These are phyloP conservation scores for Scenedesmus sp. DNA, from an alignment of 163 green algal species.

Conservation along the genomic window DNA sequence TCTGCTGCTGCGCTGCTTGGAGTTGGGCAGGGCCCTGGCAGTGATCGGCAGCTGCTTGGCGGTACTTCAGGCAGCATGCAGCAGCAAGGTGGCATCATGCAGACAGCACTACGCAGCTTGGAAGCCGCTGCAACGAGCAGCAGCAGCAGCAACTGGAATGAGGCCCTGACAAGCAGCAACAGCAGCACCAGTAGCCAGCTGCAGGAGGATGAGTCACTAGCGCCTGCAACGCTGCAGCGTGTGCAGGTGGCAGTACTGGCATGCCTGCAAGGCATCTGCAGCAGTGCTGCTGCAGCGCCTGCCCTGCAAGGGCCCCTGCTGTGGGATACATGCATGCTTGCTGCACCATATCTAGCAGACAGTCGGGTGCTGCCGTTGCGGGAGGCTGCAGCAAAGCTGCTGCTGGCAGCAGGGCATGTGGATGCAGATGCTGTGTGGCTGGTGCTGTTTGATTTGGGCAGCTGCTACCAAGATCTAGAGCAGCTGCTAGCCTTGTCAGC, in stretches of 20 bases:
- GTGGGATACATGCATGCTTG: constrained; percentile 40
- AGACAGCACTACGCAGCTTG: constrained; percentile 14
- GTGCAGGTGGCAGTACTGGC: constrained; percentile 56
- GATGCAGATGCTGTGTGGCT: constrained; percentile 71
- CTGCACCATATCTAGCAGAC: constrained; percentile 55
- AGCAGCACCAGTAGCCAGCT: background rate
- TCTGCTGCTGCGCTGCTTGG: constrained; percentile 21
- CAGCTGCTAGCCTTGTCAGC: background rate
- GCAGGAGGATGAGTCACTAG: constrained; percentile 27
- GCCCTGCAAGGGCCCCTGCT: constrained; percentile 1
- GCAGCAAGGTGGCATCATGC: background rate
- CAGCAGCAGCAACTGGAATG: no score
- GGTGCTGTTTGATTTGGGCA: constrained; percentile 49
- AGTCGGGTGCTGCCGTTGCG: constrained; percentile 46
- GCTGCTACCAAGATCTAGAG: constrained; percentile 14
- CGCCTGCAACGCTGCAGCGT: constrained; percentile 52
- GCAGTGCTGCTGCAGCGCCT: background rate
- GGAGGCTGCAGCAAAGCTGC: constrained; percentile 54
- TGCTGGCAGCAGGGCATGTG: constrained; percentile 57
- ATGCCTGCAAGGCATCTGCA: constrained; percentile 57
- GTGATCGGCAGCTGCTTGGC: background rate
- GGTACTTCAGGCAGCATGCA: background rate
- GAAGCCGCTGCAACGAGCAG: background rate
- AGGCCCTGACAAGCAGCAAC: background rate
- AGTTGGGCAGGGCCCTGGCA: background rate